Base-by-base conservation (phyloP, 2,329 filamentous ascomycete species). In the Camillea tinctor region DNA sequence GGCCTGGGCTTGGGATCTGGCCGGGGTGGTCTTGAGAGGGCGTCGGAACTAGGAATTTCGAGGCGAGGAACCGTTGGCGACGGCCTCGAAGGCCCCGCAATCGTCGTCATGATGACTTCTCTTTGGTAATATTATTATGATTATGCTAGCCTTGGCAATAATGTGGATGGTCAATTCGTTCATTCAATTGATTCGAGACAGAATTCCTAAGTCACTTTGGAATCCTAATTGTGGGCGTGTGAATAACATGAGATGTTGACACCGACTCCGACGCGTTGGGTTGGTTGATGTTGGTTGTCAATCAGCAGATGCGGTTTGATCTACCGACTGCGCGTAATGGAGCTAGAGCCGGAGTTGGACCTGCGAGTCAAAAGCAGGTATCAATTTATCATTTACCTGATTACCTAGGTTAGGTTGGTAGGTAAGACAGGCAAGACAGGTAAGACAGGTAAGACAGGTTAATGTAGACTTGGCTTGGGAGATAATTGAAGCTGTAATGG, bases 1-100 rank as follows among this genome's bases (percentile, higher is more conserved):
- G 69, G 60, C 44, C 65, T 68, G 1, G 68, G 44, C 22, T 66
- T 69, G 6, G 69, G 63, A 24, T 59, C 58, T 13, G 65, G 59
- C 57, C 64, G 60, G 11, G 70, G 62, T 2, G 36, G 4, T 50
- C 64, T 67, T 21, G 68, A 60, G 22, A 60, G 53, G 15, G 52
- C 52, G 15, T 66, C 63, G 51, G 59, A n/a, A 22, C 54, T 59
- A 20, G 64, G 62, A 22, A 70, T 69, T 4, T 67, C 69, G 51
- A 70, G 58, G 15, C 68, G 63, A 52, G 68, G 53, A 21, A 71
- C 56, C 22, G 60, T 54, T 23, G 64, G 56, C 19, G 61, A n/a
- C 4, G 17, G 17, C 52, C 52, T 66, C 26, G 68, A 66, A 23
- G 68, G 53, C 3, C 62, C 59, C 15, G 66, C 64, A 23, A 66